phyloP scores from a whole-genome alignment of 495 filamentous ascomycete genomes.

The Rhypophila decipiens region DNA sequence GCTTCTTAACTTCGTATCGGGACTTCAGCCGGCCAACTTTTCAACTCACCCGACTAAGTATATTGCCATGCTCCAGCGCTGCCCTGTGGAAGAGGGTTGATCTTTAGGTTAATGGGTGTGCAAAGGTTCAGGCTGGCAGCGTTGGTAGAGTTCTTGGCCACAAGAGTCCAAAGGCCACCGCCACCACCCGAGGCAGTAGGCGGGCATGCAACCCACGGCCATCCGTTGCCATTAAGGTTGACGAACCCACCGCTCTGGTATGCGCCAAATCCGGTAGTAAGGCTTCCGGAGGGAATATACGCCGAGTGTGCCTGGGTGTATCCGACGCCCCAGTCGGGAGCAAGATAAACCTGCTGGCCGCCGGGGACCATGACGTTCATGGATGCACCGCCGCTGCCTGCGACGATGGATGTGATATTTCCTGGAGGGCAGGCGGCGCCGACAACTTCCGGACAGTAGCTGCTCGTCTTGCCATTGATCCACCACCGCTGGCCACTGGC shows the following conservation, averaged over 20 bases:
- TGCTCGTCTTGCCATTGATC: constrained; percentile 38
- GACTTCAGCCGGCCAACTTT: no score
- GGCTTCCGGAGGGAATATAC: constrained; percentile 48
- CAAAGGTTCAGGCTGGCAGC: constrained; percentile 16
- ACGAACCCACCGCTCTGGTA: constrained; percentile 28
- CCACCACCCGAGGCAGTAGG: constrained; percentile 18
- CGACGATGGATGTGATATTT: constrained; percentile 18
- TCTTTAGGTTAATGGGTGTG: constrained; percentile 21
- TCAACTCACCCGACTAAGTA: constrained; percentile 10
- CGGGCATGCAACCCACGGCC: constrained; percentile 32
- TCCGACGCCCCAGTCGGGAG: constrained; percentile 45
- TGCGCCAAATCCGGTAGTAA: constrained; percentile 33
- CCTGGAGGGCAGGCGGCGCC: constrained; percentile 21
- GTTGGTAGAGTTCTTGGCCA: constrained; percentile 26
- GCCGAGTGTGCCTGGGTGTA: constrained; percentile 58
- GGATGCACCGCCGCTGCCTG: constrained; percentile 7
- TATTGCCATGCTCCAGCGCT: constrained; percentile 27
- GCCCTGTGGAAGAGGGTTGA: constrained; percentile 15
- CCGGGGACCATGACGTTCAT: constrained; percentile 53
- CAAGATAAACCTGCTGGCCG: constrained; percentile 59
- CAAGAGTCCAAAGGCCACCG: constrained; percentile 21
- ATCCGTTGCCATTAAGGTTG: constrained; percentile 27
- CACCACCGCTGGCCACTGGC: constrained; percentile 26
- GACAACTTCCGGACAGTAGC: constrained; percentile 26
- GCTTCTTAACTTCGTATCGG: no score